Evolutionary conservation across 2,329 filamentous ascomycete species (phyloP).

Genomic region (Apiospora aurea): DNA sequence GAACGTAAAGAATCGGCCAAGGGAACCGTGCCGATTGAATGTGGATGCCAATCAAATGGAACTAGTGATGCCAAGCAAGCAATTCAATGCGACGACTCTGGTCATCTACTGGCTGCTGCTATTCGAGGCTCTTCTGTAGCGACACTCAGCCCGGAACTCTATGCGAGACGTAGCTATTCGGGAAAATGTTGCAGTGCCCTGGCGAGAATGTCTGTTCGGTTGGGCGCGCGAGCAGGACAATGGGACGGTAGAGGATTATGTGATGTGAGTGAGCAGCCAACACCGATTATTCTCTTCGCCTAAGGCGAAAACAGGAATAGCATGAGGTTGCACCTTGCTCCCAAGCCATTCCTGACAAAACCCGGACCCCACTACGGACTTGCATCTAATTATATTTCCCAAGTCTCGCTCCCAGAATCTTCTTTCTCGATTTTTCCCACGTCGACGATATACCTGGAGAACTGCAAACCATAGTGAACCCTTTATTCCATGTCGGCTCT

Average conservation of each 20-base stretch:
- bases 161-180: not conserved
- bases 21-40: conserved; percentile 21
- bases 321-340: conserved; percentile 3
- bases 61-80: conserved; percentile 21
- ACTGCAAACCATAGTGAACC: not conserved
- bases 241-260: not conserved
- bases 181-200: not conserved
- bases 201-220: not conserved
- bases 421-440: conserved; percentile 18
- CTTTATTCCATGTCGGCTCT: conserved; percentile 1
- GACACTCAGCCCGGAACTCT: not conserved
- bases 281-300: conserved; percentile 2
- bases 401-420: not conserved
- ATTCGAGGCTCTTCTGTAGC: conserved; percentile 11
- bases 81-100: conserved; percentile 12
- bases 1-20: conserved; percentile 14
- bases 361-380: not conserved
- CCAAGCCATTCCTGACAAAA: not conserved
- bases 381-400: conserved; percentile 1
- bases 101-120: conserved; percentile 11
- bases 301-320: conserved; percentile 16
- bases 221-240: not conserved
- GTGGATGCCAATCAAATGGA: conserved; percentile 21
- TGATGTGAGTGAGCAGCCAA: conserved; percentile 15
- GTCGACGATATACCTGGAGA: not conserved